A percentile compares a stretch with the other conserved stretches of the same genome.
phyloP scores from a whole-genome alignment of 148 eudicot genomes.

The Chenopodium suecicum region DNA sequence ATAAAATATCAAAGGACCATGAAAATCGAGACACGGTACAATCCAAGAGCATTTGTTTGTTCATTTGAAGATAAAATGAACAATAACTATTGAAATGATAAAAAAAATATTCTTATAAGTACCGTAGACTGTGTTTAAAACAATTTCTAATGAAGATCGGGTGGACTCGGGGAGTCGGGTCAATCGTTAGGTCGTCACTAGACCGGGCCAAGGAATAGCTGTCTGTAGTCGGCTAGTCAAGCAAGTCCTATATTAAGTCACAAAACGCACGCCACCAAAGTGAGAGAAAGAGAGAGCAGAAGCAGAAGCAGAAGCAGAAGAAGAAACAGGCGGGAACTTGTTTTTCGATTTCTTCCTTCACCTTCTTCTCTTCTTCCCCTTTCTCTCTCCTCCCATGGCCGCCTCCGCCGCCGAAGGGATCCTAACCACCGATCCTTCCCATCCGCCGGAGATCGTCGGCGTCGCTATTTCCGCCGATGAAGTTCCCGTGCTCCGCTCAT shows the following conservation, averaged over 20 bases:
- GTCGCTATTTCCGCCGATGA: slow-evolving; percentile 39
- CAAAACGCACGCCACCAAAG: background rate
- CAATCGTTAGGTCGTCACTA: too few species aligned
- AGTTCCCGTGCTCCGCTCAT: slow-evolving; percentile 24
- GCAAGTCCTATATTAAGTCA: background rate
- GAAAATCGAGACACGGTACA: too few species aligned
- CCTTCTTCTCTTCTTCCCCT: background rate
- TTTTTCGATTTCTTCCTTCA: background rate
- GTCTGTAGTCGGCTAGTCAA: too few species aligned
- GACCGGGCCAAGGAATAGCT: too few species aligned
- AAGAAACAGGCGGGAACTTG: slow-evolving; percentile 2
- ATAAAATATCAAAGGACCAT: too few species aligned
- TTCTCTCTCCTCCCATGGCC: slow-evolving; percentile 23
- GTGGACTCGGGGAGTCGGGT: too few species aligned
- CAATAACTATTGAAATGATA: too few species aligned
- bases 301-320: background rate
- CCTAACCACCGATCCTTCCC: slow-evolving; percentile 10
- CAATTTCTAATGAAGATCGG: too few species aligned
- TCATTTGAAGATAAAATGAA: too few species aligned
- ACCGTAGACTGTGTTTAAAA: too few species aligned
- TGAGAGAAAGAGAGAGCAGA: background rate
- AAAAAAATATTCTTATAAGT: too few species aligned
- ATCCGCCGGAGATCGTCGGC: slow-evolving; percentile 31
- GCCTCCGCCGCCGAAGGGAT: slow-evolving; percentile 18
- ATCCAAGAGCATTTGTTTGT: too few species aligned